phyloP scores from a whole-genome alignment of 352 stramenopile genomes.

The Pythium chondricola region DNA sequence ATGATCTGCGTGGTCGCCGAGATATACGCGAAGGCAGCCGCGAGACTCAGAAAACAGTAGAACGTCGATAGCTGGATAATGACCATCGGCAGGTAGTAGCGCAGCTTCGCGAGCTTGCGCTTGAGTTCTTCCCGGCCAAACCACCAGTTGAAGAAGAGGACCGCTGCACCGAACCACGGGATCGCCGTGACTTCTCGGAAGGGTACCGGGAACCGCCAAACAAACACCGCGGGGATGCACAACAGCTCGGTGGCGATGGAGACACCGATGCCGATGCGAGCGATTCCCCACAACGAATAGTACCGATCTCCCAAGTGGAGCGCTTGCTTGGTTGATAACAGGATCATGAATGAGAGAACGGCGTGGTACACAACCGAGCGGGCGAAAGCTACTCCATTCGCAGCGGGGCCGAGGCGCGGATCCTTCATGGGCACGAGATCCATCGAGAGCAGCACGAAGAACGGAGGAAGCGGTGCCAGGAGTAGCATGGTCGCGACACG shows the following conservation, averaged over 20 bases:
- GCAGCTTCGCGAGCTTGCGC: not conserved
- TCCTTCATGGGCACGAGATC: slow-evolving; percentile 10
- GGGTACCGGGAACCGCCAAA: slow-evolving; percentile 16
- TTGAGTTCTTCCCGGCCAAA: slow-evolving; percentile 3
- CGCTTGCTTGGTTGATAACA: slow-evolving; percentile 4
- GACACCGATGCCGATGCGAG: not conserved
- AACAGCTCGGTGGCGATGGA: slow-evolving; percentile 4
- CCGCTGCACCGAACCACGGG: slow-evolving; percentile 2
- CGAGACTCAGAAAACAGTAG: slow-evolving; percentile 20
- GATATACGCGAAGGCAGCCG: slow-evolving; percentile 19
- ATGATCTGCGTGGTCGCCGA: slow-evolving; percentile 18
- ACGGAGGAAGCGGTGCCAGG: not conserved
- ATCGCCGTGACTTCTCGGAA: slow-evolving; percentile 11
- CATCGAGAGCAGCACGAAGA: not conserved
- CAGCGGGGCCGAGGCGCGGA: not conserved
- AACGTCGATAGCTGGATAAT: slow-evolving; percentile 7
- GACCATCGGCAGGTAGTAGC: slow-evolving; percentile 6
- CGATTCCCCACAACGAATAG: slow-evolving; percentile 7
- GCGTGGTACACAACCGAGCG: slow-evolving; percentile 3
- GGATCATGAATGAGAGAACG: not conserved
- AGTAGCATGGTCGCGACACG: slow-evolving; percentile 8
- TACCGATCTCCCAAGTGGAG: slow-evolving; percentile 3
- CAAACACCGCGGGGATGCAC: slow-evolving; percentile 10
- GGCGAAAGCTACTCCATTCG: slow-evolving; percentile 4
- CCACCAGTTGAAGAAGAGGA: slow-evolving; percentile 4